Conservation (phyloP, 2,329 filamentous ascomycete genomes). For the Paecilomyces formosus region DNA sequence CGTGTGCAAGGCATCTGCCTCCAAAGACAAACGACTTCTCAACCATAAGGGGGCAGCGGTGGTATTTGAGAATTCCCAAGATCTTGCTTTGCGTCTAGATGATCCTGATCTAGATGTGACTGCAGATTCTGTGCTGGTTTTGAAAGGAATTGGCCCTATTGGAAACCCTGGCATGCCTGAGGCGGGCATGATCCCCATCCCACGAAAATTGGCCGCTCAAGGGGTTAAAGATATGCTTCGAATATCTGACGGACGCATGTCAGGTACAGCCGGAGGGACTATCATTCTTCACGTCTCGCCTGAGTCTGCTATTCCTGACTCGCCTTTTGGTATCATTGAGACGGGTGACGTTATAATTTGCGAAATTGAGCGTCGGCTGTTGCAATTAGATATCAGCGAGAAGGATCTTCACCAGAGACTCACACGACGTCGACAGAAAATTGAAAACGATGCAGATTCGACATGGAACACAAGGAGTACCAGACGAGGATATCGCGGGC, state of each 20-base stretch:
- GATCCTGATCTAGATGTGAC: slow-evolving; percentile 37
- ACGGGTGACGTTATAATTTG: slow-evolving; percentile 43
- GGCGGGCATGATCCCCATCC: slow-evolving; percentile 45
- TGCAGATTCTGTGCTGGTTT: slow-evolving; percentile 38
- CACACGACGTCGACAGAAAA: slow-evolving; percentile 26
- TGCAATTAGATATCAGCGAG: slow-evolving; percentile 39
- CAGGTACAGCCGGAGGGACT: slow-evolving; percentile 48
- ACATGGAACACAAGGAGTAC: no score
- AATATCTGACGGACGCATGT: slow-evolving; percentile 49
- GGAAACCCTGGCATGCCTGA: slow-evolving; percentile 49
- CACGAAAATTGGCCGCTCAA: slow-evolving; percentile 38
- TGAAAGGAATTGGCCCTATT: slow-evolving; percentile 44
- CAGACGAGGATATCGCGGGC: slow-evolving; percentile 34
- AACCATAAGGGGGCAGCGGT: slow-evolving; percentile 39
- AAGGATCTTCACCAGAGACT: no score
- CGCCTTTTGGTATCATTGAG: slow-evolving; percentile 41
- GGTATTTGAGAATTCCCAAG: slow-evolving; percentile 42
- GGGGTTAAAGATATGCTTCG: slow-evolving; percentile 49
- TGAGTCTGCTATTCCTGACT: slow-evolving; percentile 41
- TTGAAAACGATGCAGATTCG: no score
- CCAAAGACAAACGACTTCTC: slow-evolving; percentile 40
- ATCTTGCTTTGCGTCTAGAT: slow-evolving; percentile 41
- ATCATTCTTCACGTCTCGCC: slow-evolving; percentile 49
- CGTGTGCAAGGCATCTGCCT: slow-evolving; percentile 45
- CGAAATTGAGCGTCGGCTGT: slow-evolving; percentile 34